Percentiles rank a stretch among this genome's conserved stretches.
Conservation (phyloP, 345 rosid genomes). For the Populus euphratica region DNA sequence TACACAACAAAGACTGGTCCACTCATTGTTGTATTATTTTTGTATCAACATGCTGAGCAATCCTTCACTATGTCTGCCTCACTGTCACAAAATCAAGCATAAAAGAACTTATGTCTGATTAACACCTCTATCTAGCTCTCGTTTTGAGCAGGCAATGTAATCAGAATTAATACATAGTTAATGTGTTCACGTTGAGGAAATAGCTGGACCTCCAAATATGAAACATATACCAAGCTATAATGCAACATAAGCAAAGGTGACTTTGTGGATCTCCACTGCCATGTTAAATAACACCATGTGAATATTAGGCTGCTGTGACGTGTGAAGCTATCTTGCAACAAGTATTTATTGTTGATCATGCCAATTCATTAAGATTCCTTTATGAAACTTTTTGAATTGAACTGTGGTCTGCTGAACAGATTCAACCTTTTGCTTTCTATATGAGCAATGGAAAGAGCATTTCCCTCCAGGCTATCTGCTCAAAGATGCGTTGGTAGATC, state of each 20-base stretch:
- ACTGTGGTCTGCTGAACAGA: conserved; percentile 45
- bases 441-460: conserved; percentile 78
- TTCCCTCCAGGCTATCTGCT: conserved; percentile 70
- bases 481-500: conserved; percentile 77
- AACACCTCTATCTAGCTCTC: background rate
- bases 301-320: background rate
- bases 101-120: background rate
- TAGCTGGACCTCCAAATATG: background rate
- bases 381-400: conserved; percentile 1
- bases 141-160: background rate
- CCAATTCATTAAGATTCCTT: background rate
- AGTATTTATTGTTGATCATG: background rate
- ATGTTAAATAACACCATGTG: background rate
- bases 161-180: background rate
- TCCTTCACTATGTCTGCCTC: background rate
- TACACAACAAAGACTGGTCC: background rate
- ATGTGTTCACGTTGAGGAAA: background rate
- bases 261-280: background rate
- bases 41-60: background rate
- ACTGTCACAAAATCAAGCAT: background rate
- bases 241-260: background rate
- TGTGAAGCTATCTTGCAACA: background rate
- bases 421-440: conserved; percentile 66
- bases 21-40: background rate
- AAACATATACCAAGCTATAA: background rate